Evolutionary conservation across 768 basidiomycete species (phyloP).

Genomic region (Pleurotus ostreatus): DNA sequence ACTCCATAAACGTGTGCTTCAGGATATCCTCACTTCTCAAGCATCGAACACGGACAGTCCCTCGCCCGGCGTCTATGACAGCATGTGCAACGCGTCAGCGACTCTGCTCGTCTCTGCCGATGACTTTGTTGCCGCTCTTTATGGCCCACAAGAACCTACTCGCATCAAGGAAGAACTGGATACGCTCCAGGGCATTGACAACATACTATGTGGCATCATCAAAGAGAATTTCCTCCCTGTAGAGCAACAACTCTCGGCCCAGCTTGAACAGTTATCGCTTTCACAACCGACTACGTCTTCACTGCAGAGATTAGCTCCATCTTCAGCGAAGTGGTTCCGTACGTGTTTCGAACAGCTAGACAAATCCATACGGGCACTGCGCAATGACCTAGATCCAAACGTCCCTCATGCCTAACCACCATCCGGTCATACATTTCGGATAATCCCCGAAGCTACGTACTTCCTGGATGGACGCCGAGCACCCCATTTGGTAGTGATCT

Average conservation of each 20-base stretch:
- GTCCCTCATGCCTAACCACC: too few relatives aligned
- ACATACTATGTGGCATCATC: constrained; percentile 29
- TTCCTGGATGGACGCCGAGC: background rate
- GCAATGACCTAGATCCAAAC: constrained; percentile 19
- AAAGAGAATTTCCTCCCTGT: constrained; percentile 15
- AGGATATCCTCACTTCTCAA: constrained; percentile 40
- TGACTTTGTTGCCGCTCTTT: constrained; percentile 63
- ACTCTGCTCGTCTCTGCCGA: constrained; percentile 53
- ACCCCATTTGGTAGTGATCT: too few relatives aligned
- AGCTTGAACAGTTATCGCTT: constrained; percentile 24
- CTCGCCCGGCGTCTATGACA: constrained; percentile 33
- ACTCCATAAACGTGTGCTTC: constrained; percentile 57
- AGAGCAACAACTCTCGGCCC: constrained; percentile 23
- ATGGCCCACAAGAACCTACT: constrained; percentile 53
- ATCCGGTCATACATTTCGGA: background rate
- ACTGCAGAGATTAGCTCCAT: constrained; percentile 8
- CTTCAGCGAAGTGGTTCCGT: constrained; percentile 56
- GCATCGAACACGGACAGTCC: background rate
- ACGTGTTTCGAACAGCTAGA: constrained; percentile 62
- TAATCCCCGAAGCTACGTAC: background rate
- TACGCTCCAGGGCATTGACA: constrained; percentile 32
- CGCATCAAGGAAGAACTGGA: constrained; percentile 36
- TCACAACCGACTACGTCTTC: constrained; percentile 11
- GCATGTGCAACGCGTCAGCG: constrained; percentile 45
- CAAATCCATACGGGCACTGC: constrained; percentile 31